Percentiles rank a stretch among this genome's conserved stretches.
These are phyloP conservation scores for Gossypium gossypioides DNA, from an alignment of 441 rosid genomes.

Conservation along the genomic window DNA sequence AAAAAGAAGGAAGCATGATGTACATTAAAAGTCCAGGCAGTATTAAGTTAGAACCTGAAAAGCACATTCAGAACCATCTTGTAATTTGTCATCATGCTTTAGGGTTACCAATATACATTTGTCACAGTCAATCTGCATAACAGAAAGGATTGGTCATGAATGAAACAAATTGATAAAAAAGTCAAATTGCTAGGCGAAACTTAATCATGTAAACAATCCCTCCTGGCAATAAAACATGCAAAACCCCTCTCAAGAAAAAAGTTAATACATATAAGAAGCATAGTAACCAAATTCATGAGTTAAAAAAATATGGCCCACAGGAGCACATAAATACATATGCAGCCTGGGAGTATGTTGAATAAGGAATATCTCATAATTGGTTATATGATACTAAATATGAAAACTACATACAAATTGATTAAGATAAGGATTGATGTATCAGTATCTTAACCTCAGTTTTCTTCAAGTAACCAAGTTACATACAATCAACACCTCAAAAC, in stretches of 20 bases:
- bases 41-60: constrained; percentile 57
- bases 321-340: background rate
- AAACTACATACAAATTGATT: background rate
- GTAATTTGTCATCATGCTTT: constrained; percentile 96
- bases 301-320: background rate
- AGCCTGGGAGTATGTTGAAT: background rate
- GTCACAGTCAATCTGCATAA: constrained; percentile 92
- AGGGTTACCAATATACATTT: constrained; percentile 86
- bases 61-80: constrained; percentile 86
- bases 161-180: constrained; percentile 9
- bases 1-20: constrained; percentile 4
- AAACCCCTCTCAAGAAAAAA: background rate
- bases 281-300: background rate
- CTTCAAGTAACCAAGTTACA: background rate
- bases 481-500: background rate
- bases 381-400: background rate
- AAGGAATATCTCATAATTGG: background rate
- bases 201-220: background rate
- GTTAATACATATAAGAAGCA: background rate
- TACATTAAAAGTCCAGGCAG: background rate
- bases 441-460: background rate
- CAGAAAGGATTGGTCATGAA: constrained; percentile 12
- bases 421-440: background rate
- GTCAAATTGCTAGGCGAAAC: background rate
- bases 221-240: background rate